These are phyloP conservation scores for Canavalia ensiformis DNA, from an alignment of 306 rosid genomes.

Conservation along the genomic window DNA sequence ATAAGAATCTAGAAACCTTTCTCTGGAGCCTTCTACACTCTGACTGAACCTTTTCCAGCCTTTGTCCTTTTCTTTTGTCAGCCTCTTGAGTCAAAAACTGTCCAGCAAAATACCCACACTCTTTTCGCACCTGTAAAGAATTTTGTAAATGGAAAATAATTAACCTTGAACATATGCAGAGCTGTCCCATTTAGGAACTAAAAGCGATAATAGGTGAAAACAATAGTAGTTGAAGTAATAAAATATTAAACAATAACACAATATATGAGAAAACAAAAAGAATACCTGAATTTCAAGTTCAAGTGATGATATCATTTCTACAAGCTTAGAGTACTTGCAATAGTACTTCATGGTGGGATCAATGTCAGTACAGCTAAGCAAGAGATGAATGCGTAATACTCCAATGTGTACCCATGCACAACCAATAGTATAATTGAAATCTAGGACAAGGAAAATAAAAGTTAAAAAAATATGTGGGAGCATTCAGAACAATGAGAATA, in stretches of 20 bases:
- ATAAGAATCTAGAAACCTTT: constrained; percentile 63
- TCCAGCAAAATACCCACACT: constrained; percentile 78
- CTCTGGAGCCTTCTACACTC: constrained; percentile 61
- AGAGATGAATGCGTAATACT: constrained; percentile 72
- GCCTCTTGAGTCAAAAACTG: constrained; percentile 58
- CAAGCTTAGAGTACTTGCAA: constrained; percentile 68
- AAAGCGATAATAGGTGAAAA: not conserved
- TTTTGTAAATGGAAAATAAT: constrained; percentile 15
- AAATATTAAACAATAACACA: not conserved
- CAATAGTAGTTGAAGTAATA: not conserved
- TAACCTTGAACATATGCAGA: not conserved
- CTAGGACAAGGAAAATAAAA: constrained; percentile 44
- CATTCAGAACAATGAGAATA: not conserved
- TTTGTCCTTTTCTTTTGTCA: constrained; percentile 62
- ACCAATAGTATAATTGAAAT: constrained; percentile 63
- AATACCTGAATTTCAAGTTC: constrained; percentile 88
- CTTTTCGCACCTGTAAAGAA: constrained; percentile 74
- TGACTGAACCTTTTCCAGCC: constrained; percentile 61
- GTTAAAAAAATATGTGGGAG: not conserved
- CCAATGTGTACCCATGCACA: constrained; percentile 83
- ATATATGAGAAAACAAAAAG: not conserved
- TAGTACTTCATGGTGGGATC: constrained; percentile 88
- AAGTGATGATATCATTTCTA: constrained; percentile 70
- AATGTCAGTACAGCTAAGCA: constrained; percentile 74
- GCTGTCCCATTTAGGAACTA: not conserved